A percentile compares a stretch with the other conserved stretches of the same genome.
These are phyloP conservation scores for Fagopyrum tataricum DNA, from an alignment of 148 eudicot genomes.

Conservation along the genomic window DNA sequence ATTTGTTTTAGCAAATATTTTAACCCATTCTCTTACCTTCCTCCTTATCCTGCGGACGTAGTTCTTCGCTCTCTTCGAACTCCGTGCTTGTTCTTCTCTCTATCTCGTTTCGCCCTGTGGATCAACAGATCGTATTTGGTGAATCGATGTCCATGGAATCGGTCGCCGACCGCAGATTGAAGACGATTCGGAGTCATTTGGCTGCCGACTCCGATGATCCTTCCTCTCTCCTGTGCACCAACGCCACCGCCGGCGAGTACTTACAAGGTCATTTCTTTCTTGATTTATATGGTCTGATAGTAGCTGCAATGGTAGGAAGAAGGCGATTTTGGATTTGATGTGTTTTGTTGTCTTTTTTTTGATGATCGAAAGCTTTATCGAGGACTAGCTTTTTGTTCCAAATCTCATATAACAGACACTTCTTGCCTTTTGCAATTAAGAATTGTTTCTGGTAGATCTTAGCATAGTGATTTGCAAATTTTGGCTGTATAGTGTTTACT, in stretches of 20 bases:
- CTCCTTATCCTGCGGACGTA: not conserved
- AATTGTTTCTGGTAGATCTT: not conserved
- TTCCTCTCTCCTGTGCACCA: slow-evolving; percentile 22
- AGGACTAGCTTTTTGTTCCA: not conserved
- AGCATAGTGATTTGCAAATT: not conserved
- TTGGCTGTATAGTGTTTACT: not conserved
- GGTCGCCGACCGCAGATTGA: slow-evolving; percentile 49
- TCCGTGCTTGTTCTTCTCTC: slow-evolving; percentile 3
- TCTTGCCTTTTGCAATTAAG: slow-evolving; percentile 8
- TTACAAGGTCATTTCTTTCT: slow-evolving; percentile 30
- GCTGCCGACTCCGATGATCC: slow-evolving; percentile 25
- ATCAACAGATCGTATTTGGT: not conserved
- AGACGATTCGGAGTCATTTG: slow-evolving; percentile 54
- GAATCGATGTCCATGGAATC: not conserved
- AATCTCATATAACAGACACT: not conserved
- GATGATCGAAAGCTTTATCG: slow-evolving; percentile 2
- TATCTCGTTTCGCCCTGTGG: not conserved
- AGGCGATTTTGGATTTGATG: not conserved
- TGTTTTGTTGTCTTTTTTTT: not conserved
- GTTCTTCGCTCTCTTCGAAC: slow-evolving; percentile 5
- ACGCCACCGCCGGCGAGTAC: slow-evolving; percentile 61
- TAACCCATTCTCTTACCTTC: not conserved
- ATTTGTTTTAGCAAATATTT: not conserved
- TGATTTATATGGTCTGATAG: not conserved
- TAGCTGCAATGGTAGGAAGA: not conserved